phyloP scores from a whole-genome alignment of 2,329 filamentous ascomycete species.

The Helminthosporium solani region DNA sequence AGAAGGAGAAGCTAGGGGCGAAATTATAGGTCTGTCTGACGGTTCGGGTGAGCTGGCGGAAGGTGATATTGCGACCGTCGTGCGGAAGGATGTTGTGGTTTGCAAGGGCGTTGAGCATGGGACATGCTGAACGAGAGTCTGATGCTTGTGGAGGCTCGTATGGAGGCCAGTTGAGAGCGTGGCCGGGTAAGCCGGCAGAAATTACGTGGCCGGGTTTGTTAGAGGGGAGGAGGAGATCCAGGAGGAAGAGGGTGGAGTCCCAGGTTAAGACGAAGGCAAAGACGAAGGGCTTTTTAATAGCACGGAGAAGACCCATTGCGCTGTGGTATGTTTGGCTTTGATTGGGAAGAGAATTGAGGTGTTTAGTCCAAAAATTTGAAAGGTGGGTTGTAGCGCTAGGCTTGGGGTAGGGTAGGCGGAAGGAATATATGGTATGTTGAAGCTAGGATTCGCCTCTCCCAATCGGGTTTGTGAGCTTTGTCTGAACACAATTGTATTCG shows the following conservation, averaged over 20 bases:
- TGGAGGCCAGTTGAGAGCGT: conserved; percentile 40
- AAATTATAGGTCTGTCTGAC: conserved; percentile 35
- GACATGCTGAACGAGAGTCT: conserved; percentile 30
- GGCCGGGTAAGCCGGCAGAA: conserved; percentile 36
- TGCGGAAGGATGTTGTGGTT: conserved; percentile 38
- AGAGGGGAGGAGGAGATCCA: conserved; percentile 42
- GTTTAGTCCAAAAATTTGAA: no score
- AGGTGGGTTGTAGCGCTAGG: no score
- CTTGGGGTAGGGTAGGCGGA: no score
- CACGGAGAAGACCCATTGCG: conserved; percentile 15
- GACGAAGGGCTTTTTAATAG: conserved; percentile 30
- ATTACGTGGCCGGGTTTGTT: conserved; percentile 41
- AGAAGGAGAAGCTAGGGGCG: conserved; percentile 32
- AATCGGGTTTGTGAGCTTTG: no score
- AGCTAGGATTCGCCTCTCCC: no score
- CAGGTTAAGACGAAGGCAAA: conserved; percentile 42
- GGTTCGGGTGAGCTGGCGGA: conserved; percentile 27
- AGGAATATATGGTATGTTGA: no score
- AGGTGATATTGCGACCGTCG: conserved; percentile 34
- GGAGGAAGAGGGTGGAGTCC: conserved; percentile 43
- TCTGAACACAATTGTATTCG: no score
- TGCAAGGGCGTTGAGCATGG: conserved; percentile 24
- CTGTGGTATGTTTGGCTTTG: no score
- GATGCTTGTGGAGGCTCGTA: conserved; percentile 40
- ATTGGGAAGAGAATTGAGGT: no score